Conservation (phyloP, 768 basidiomycete genomes). For the Tricholoma terreum region DNA sequence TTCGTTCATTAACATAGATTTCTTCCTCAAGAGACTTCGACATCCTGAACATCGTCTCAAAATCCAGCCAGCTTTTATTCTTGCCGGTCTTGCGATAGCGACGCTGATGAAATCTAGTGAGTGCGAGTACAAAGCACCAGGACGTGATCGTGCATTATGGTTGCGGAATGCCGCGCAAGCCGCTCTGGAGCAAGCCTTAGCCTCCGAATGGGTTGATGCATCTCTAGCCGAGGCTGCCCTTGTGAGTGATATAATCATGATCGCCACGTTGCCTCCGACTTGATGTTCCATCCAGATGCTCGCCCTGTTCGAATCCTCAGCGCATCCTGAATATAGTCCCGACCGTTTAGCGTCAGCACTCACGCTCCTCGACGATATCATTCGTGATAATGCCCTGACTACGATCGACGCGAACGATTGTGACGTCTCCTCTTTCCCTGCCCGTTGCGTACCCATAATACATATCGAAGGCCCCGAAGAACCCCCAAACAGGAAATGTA, state of each 20-base stretch:
- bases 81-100: constrained; percentile 66
- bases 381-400: constrained; percentile 53
- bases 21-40: constrained; percentile 50
- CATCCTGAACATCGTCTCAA: constrained; percentile 48
- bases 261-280: not conserved
- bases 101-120: constrained; percentile 73
- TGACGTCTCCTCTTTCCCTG: constrained; percentile 49
- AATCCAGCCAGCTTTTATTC: constrained; percentile 71
- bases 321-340: constrained; percentile 62
- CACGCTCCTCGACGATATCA: constrained; percentile 59
- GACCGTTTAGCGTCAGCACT: constrained; percentile 54
- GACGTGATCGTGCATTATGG: constrained; percentile 56
- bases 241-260: constrained; percentile 30
- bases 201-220: constrained; percentile 52
- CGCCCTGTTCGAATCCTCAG: constrained; percentile 73
- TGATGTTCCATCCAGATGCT: constrained; percentile 47
- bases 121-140: constrained; percentile 49
- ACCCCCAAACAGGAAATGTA: constrained; percentile 37
- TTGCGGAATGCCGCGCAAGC: constrained; percentile 55
- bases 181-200: constrained; percentile 50
- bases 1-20: constrained; percentile 60
- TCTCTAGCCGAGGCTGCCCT: constrained; percentile 72
- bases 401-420: constrained; percentile 55
- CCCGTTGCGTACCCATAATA: constrained; percentile 49
- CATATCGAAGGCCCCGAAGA: constrained; percentile 26